Conservation (phyloP, 2,329 filamentous ascomycete genomes). For the Penicillium sp. region DNA sequence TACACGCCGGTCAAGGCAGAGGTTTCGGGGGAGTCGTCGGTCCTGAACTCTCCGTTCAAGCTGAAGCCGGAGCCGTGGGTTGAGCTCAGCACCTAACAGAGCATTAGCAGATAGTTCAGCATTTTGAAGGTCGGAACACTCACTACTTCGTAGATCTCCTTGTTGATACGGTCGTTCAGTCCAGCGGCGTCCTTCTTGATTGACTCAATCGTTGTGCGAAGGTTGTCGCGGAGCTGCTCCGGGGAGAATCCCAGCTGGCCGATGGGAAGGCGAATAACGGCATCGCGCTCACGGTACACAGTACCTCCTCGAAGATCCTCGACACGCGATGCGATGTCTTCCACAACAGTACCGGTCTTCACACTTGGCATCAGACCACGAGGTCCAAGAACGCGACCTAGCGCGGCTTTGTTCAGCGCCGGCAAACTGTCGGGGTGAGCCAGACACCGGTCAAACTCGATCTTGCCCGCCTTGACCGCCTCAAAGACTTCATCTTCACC, state of each 20-base stretch:
- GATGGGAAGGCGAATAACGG: slow-evolving; percentile 83
- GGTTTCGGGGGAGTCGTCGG: slow-evolving; percentile 57
- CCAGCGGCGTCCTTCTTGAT: slow-evolving; percentile 73
- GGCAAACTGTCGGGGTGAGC: slow-evolving; percentile 76
- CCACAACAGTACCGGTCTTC: slow-evolving; percentile 86
- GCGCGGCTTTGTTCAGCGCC: slow-evolving; percentile 74
- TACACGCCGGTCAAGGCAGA: slow-evolving; percentile 46
- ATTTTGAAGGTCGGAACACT: slow-evolving; percentile 25
- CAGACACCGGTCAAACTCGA: slow-evolving; percentile 86
- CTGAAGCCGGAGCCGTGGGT: slow-evolving; percentile 85
- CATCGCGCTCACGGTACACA: slow-evolving; percentile 81
- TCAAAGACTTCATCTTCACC: slow-evolving; percentile 86
- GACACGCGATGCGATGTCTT: slow-evolving; percentile 71
- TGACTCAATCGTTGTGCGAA: slow-evolving; percentile 71
- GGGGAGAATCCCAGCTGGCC: slow-evolving; percentile 88
- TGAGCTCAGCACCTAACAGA: slow-evolving; percentile 72
- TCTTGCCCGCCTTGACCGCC: slow-evolving; percentile 68
- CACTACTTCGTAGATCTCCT: slow-evolving; percentile 71
- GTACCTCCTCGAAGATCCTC: slow-evolving; percentile 79
- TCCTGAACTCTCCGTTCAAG: slow-evolving; percentile 74
- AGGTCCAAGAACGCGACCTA: slow-evolving; percentile 82
- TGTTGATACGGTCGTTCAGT: slow-evolving; percentile 63
- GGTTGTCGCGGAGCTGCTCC: slow-evolving; percentile 78
- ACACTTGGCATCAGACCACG: slow-evolving; percentile 87
- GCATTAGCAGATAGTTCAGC: not conserved